phyloP scores from a whole-genome alignment of 345 rosid genomes.

The Bruguiera gymnorhiza region DNA sequence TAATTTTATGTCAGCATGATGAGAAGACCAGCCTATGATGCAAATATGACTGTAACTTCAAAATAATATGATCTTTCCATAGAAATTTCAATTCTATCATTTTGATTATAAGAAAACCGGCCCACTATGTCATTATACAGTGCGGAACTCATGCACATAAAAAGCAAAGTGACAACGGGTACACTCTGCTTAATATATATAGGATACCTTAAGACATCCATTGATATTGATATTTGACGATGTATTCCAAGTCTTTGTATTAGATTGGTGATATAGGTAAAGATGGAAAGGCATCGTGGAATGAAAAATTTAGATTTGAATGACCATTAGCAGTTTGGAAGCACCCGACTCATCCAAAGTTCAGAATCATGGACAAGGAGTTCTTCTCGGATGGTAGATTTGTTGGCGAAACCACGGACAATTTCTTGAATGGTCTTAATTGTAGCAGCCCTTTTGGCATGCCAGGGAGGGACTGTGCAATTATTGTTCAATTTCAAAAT shows the following conservation, averaged over 20 bases:
- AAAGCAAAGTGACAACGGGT: conserved; percentile 75
- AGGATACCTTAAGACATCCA: no score
- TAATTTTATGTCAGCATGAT: no score
- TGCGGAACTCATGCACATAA: conserved; percentile 57
- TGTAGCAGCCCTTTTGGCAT: no score
- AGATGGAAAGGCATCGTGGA: conserved; percentile 59
- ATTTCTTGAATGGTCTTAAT: no score
- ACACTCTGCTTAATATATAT: not conserved
- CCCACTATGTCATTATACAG: conserved; percentile 50
- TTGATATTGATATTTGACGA: no score
- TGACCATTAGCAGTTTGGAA: conserved; percentile 51
- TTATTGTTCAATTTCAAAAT: no score
- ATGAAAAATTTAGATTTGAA: conserved; percentile 67
- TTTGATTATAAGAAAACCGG: conserved; percentile 49
- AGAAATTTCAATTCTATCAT: not conserved
- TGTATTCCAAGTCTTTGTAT: no score
- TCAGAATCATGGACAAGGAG: conserved; percentile 64
- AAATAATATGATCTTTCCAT: no score
- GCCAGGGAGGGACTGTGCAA: no score
- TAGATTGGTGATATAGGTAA: conserved; percentile 34
- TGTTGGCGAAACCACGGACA: conserved; percentile 75
- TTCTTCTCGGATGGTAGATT: conserved; percentile 52
- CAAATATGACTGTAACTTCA: no score
- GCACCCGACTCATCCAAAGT: conserved; percentile 46
- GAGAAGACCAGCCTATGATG: no score